Base-by-base conservation (phyloP, 352 stramenopile genomes). In the Globisporangium viniferum region DNA sequence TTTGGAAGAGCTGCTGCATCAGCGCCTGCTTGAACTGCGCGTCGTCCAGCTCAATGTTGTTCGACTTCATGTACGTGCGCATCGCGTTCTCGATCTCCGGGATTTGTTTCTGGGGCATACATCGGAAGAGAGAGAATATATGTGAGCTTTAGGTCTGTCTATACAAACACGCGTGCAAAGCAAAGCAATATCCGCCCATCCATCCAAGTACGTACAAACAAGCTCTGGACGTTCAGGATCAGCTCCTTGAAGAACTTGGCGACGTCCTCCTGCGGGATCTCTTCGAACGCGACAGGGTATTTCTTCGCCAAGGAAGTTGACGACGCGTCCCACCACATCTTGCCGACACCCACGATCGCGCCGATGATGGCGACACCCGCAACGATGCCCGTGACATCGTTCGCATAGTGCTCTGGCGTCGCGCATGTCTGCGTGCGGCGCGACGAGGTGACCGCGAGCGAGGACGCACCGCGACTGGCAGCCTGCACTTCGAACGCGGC, bases 241-340 rank as follows among this genome's bases (percentile, higher is more conserved):
- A 95, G 79, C 53, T 94, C 88, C 67, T 73, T 60, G 61, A 95
- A 93, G 75, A 93, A 94, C 22, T 77, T 69, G 35, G 71, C 79
- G 51, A 94, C 71, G 22, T 94, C 86, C 15, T 70, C 69, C 48
- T 86, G 80, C 54, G 81, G 65, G 24, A 94, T 90, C 33, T 91
- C 79, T 62, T 91, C 73, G 55, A 82, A 78, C 5, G 67, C 70
- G 15, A 63, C 44, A 1, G 58, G 60, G 56, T 22, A 8, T 53
- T 39, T 27, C 27, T 33, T 18, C 65, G 48, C 15, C 2, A 73
- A 69, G 0, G 71, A 44, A 22, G 81, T 75, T 29, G 78, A 74
- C 22, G 86, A 94, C 22, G 85, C 86, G 66, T 93, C 83, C 84
- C 84, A 94, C 82, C 86, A 93, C 83, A 95, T 95, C 65, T 95